A percentile compares a stretch with the other conserved stretches of the same genome.
These are phyloP conservation scores for Erodium moschatum DNA, from an alignment of 441 rosid genomes.

Conservation along the genomic window DNA sequence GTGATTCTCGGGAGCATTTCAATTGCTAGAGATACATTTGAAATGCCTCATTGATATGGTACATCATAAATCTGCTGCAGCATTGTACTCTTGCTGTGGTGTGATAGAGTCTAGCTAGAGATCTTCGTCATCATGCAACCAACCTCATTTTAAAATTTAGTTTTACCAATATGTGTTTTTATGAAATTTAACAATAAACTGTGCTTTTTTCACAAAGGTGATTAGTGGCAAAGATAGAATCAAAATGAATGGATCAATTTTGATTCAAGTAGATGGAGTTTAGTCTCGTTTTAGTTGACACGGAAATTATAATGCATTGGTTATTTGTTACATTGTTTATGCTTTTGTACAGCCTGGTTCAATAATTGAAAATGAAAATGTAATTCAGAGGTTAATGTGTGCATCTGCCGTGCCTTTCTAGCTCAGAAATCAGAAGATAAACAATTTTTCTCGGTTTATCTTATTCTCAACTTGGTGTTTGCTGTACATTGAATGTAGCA, in stretches of 20 bases:
- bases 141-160: neutral
- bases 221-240: neutral
- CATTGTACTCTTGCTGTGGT: neutral
- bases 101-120: neutral
- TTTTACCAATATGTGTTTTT: neutral
- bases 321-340: neutral
- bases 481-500: neutral
- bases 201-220: neutral
- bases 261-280: neutral
- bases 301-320: neutral
- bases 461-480: neutral
- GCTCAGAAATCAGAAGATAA: neutral
- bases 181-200: neutral
- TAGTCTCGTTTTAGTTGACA: neutral
- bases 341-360: neutral
- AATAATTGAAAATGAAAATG: neutral
- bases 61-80: neutral
- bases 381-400: neutral
- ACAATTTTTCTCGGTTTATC: neutral
- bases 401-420: neutral
- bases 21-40: neutral
- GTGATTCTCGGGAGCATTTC: too few species aligned
- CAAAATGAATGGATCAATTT: neutral
- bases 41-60: neutral
- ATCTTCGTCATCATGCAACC: neutral